Base-by-base conservation (phyloP, 2,329 filamentous ascomycete species). In the Hypoxylon sp. region DNA sequence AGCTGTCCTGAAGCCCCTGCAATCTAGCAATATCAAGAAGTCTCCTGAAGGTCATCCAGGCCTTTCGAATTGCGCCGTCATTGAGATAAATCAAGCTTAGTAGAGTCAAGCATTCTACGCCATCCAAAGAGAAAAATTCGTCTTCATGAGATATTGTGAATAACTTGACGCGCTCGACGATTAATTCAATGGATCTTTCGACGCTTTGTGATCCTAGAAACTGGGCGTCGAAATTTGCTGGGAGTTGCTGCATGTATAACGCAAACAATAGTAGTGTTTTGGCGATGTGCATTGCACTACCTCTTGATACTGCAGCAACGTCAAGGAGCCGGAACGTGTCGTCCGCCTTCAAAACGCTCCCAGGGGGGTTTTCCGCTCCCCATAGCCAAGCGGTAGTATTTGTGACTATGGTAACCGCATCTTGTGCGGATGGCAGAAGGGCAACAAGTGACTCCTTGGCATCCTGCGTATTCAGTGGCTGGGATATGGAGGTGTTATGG, bases 31-130 rank as follows among this genome's bases (percentile, higher is more conserved):
- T 62, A 19, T 62, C 59, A 8, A 62, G 51, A 39, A 62, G 10
- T 42, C 59, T 62, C 35, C 59, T 62, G 33, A 62, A 48, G 14
- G 46, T 48, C 59, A 62, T 55, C 59, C 59, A 62, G 8, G 51
- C 29, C 26, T 55, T 55, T 42, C 59, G 51, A 42, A 62, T 35
- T 22, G 51, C 59, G n/a, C 51, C 59, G 39, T 62, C 51, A 33
- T 62, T 62, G 31, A 62, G 51, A 14, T 62, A 24, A 22, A 62
- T 42, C 10, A 35, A 50, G 42, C 59, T 48, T 50, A 62, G 24
- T 5, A 62, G 31, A 39, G 44, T 55, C 8, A 62, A 22, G 10
- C 59, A 62, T 31, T 62, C 59, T 35, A 62, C 33, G n/a, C 51
- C 59, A 6, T 62, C 59, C 14, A 62, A 50, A 10, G 59, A 62